Percentiles rank a stretch among this genome's conserved stretches.
phyloP scores from a whole-genome alignment of 345 rosid species.

The Syzygium aromaticum region DNA sequence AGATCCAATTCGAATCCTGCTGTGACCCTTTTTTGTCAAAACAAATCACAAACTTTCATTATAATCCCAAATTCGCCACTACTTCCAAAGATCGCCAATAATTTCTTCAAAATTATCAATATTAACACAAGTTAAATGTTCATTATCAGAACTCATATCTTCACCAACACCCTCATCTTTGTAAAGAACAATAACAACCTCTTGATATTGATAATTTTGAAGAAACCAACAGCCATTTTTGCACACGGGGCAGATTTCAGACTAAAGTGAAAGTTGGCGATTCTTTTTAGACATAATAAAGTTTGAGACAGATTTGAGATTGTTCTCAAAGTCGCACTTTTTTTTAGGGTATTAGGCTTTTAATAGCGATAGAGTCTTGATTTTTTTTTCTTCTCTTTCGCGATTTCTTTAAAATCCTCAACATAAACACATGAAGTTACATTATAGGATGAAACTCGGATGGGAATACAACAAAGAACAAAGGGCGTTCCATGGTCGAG shows the following conservation, averaged over 20 bases:
- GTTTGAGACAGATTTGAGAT: background rate
- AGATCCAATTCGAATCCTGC: too few relatives aligned
- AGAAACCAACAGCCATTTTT: background rate
- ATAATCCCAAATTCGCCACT: too few relatives aligned
- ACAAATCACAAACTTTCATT: too few relatives aligned
- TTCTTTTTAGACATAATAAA: too few relatives aligned
- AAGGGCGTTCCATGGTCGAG: background rate
- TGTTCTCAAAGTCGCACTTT: background rate
- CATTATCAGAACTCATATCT: background rate
- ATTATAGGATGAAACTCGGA: background rate
- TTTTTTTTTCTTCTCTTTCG: background rate
- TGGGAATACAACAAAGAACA: background rate
- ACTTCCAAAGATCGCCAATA: background rate
- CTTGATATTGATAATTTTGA: background rate
- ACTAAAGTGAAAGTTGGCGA: too few relatives aligned
- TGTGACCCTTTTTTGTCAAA: too few relatives aligned
- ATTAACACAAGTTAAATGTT: background rate
- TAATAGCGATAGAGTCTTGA: background rate
- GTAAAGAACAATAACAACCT: background rate
- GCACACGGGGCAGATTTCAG: fast-evolving
- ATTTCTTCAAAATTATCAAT: background rate
- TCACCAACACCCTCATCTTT: background rate
- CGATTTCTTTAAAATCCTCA: background rate
- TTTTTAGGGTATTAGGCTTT: background rate
- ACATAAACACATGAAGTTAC: background rate